Conservation (phyloP, 164 flowering plant species). For the Piper longum region DNA sequence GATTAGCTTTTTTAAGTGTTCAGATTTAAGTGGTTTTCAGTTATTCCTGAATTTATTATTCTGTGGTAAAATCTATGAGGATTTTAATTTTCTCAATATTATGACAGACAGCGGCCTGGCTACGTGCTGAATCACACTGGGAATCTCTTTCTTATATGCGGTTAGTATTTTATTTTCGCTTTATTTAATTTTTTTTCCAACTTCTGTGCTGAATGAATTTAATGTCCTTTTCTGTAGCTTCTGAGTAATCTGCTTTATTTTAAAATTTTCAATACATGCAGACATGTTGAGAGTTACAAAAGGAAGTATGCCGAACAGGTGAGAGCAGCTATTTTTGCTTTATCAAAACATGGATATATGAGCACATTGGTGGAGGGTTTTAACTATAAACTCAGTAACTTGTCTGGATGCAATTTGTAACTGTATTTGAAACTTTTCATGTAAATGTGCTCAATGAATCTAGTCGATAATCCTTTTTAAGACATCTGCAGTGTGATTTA, state of each 20-base stretch:
- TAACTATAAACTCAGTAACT: too few relatives aligned
- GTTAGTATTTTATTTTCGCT: conserved; percentile 16
- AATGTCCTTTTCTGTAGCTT: background rate
- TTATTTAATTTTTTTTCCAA: background rate
- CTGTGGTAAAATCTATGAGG: too few relatives aligned
- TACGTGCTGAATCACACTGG: conserved; percentile 62
- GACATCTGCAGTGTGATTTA: too few relatives aligned
- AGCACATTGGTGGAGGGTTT: too few relatives aligned
- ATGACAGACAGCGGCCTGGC: conserved; percentile 63
- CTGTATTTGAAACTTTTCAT: too few relatives aligned
- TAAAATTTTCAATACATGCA: conserved; percentile 13
- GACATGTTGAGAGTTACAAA: conserved; percentile 45
- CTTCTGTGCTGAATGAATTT: background rate
- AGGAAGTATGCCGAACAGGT: conserved; percentile 55
- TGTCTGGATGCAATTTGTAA: too few relatives aligned
- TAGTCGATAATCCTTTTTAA: too few relatives aligned
- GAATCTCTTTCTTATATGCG: conserved; percentile 43
- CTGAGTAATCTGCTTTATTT: background rate
- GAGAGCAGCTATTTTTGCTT: background rate
- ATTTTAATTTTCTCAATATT: background rate
- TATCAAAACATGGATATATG: too few relatives aligned
- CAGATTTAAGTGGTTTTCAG: background rate
- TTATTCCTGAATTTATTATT: background rate
- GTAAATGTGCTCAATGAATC: too few relatives aligned
- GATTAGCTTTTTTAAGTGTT: background rate